Conservation (phyloP, 2,329 filamentous ascomycete species). For the Cyphellophora attinorum region DNA sequence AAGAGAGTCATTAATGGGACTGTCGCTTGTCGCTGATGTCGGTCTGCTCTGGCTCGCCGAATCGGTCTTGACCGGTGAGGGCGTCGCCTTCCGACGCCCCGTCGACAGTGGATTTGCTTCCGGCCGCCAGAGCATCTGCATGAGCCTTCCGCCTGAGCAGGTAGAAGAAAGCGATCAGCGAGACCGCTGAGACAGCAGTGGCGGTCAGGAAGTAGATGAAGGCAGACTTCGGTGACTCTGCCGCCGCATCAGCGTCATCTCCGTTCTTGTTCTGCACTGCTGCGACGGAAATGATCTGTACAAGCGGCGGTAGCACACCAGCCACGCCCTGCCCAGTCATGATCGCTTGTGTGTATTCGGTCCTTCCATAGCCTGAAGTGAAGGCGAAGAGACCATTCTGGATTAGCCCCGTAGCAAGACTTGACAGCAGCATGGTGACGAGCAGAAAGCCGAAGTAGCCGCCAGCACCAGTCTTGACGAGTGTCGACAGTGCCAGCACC, state of each 20-base stretch:
- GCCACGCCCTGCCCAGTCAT: slow-evolving; percentile 92
- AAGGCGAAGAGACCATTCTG: slow-evolving; percentile 95
- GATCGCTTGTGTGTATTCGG: slow-evolving; percentile 89
- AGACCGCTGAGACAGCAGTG: slow-evolving; percentile 60
- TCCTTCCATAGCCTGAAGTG: slow-evolving; percentile 71
- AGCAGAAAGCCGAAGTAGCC: slow-evolving; percentile 76
- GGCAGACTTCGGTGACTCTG: slow-evolving; percentile 57
- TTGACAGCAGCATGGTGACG: slow-evolving; percentile 67
- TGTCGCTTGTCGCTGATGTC: slow-evolving; percentile 20
- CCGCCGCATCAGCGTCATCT: slow-evolving; percentile 24
- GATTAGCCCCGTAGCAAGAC: slow-evolving; percentile 71
- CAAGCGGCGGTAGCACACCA: slow-evolving; percentile 77
- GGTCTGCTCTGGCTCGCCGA: slow-evolving; percentile 1
- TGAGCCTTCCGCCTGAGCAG: slow-evolving; percentile 49
- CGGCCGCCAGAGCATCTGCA: slow-evolving; percentile 6
- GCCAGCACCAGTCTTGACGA: slow-evolving; percentile 53
- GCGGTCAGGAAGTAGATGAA: slow-evolving; percentile 89
- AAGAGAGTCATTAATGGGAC: slow-evolving; percentile 59
- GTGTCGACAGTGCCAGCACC: slow-evolving; percentile 71
- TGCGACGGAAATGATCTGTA: slow-evolving; percentile 77
- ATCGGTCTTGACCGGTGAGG: too few relatives aligned
- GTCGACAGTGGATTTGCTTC: slow-evolving; percentile 12
- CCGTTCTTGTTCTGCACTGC: slow-evolving; percentile 44
- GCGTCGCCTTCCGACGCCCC: slow-evolving; percentile 13
- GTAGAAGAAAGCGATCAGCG: slow-evolving; percentile 65